These are phyloP conservation scores for Candida khao-thaluensis DNA, from an alignment of 805 yeast genomes.

Conservation along the genomic window DNA sequence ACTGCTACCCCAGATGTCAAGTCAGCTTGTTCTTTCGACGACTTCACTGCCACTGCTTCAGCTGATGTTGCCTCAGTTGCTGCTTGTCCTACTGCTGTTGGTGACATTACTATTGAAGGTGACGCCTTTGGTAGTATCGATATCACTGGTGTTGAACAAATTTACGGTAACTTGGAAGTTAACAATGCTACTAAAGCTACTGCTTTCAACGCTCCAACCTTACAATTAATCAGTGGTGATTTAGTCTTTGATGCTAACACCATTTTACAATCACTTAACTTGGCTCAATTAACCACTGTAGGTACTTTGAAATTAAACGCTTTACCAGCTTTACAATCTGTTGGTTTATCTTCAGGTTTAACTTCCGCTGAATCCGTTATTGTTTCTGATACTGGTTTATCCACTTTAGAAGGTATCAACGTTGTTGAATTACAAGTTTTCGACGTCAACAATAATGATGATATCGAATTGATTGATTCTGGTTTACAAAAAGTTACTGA, in stretches of 20 bases:
- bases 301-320: slow-evolving; percentile 80
- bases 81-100: slow-evolving; percentile 76
- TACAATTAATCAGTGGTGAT: slow-evolving; percentile 71
- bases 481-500: slow-evolving; percentile 72
- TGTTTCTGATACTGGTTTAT: slow-evolving; percentile 73
- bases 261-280: slow-evolving; percentile 61
- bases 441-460: slow-evolving; percentile 88
- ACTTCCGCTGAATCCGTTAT: slow-evolving; percentile 67
- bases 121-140: slow-evolving; percentile 55
- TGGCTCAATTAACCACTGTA: slow-evolving; percentile 78
- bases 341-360: slow-evolving; percentile 69
- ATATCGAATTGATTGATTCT: slow-evolving; percentile 70
- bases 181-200: slow-evolving; percentile 62
- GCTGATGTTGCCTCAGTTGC: slow-evolving; percentile 71
- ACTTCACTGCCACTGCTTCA: slow-evolving; percentile 74
- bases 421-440: slow-evolving; percentile 48
- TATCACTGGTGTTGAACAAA: slow-evolving; percentile 69
- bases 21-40: slow-evolving; percentile 61
- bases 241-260: slow-evolving; percentile 65
- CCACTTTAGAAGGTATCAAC: slow-evolving; percentile 64
- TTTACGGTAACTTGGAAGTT: slow-evolving; percentile 74
- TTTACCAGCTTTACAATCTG: slow-evolving; percentile 74
- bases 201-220: slow-evolving; percentile 73
- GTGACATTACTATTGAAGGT: slow-evolving; percentile 73
- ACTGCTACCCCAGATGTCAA: slow-evolving; percentile 55